Conservation (phyloP, 23 red algal genomes). For the Gracilaria vermiculophylla region DNA sequence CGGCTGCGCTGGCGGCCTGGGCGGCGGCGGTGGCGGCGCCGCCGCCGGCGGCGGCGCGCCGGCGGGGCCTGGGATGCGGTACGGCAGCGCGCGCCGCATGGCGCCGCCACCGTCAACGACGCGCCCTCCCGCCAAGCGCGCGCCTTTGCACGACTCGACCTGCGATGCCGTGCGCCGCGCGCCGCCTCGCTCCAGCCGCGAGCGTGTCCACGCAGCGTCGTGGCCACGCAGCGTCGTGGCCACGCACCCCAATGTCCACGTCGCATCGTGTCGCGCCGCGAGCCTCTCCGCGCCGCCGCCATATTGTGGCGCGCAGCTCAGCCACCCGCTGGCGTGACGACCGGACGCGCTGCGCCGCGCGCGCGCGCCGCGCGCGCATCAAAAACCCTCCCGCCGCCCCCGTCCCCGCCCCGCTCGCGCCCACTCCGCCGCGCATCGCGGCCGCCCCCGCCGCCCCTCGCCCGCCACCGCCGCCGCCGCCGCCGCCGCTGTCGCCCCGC, state of each 20-base stretch:
- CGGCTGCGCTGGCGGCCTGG: background rate
- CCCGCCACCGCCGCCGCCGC: background rate
- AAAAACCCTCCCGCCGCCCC: background rate
- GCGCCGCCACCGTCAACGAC: too few relatives aligned
- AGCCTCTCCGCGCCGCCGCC: background rate
- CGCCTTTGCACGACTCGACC: too few relatives aligned
- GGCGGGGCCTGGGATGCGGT: background rate
- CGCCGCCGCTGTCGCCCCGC: background rate
- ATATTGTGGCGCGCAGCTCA: background rate
- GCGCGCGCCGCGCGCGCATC: background rate
- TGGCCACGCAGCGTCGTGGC: background rate
- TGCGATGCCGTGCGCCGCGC: too few relatives aligned
- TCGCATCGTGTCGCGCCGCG: background rate
- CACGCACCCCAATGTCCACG: background rate
- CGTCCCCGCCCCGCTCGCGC: background rate
- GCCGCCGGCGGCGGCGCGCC: background rate
- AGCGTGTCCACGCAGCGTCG: too few relatives aligned
- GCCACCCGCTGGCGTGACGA: background rate
- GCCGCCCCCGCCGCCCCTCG: too few relatives aligned
- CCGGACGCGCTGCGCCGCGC: background rate
- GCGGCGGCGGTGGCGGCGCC: background rate
- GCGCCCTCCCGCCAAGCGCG: too few relatives aligned
- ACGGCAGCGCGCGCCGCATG: background rate
- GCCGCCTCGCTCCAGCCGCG: too few relatives aligned
- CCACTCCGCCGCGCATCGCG: background rate